A percentile compares a stretch with the other conserved stretches of the same genome.
Evolutionary conservation across 345 rosid genomes (phyloP).

Genomic region (Erysimum cheiranthoides): DNA sequence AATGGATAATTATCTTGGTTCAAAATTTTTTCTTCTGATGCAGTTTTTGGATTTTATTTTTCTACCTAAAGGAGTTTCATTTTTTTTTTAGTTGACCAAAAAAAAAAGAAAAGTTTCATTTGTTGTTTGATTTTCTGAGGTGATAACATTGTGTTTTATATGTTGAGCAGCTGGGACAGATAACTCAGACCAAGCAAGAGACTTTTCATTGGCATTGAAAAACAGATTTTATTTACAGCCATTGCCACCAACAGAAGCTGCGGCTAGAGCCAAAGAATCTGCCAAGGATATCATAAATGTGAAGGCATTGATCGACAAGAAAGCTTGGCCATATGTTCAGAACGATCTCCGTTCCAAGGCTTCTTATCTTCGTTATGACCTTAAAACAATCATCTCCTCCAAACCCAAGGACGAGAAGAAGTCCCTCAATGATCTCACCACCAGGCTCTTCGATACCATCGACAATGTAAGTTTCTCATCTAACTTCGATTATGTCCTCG

Average conservation of each 20-base stretch:
- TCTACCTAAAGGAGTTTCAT: no score
- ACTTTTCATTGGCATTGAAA: constrained; percentile 57
- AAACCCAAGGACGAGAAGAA: constrained; percentile 81
- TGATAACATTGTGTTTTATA: not conserved
- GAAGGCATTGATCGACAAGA: constrained; percentile 79
- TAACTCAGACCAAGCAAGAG: constrained; percentile 90
- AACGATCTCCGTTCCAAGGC: constrained; percentile 85
- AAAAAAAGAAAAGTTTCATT: no score
- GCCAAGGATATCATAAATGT: constrained; percentile 81
- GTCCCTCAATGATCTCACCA: constrained; percentile 67
- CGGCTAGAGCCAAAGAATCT: constrained; percentile 79
- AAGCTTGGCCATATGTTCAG: constrained; percentile 90
- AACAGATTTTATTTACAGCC: constrained; percentile 79
- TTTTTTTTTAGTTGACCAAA: no score
- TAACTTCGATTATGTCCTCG: not conserved
- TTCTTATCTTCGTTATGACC: constrained; percentile 80
- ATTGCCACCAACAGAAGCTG: constrained; percentile 68
- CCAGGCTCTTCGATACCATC: constrained; percentile 75
- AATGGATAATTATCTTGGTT: no score
- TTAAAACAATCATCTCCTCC: constrained; percentile 78
- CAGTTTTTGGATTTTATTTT: no score
- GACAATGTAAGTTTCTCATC: constrained; percentile 52
- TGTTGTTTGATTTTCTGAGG: not conserved
- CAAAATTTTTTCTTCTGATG: no score
- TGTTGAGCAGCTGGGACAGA: constrained; percentile 80